Percentiles rank a stretch among this genome's conserved stretches.
These are phyloP conservation scores for Byssoonygena ceratinophila DNA, from an alignment of 2,329 filamentous ascomycete species.

Conservation along the genomic window DNA sequence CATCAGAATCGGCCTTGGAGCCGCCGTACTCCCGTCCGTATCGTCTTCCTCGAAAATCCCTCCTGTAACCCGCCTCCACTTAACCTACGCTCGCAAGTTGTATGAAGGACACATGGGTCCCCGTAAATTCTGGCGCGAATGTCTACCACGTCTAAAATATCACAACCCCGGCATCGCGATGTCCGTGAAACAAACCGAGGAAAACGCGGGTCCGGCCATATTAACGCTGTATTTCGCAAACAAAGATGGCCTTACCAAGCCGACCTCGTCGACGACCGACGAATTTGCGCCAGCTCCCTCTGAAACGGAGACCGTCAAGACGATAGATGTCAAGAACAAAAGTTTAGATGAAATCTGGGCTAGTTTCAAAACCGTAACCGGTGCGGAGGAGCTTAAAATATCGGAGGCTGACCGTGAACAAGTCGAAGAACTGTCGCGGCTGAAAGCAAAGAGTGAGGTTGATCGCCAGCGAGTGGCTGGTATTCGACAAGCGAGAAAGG, in stretches of 20 bases:
- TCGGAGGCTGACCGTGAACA: constrained; percentile 29
- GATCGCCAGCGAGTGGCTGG: constrained; percentile 31
- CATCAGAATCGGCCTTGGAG: constrained; percentile 71
- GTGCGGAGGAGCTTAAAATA: constrained; percentile 39
- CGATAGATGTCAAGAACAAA: constrained; percentile 32
- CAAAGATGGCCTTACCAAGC: constrained; percentile 19
- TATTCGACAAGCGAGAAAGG: constrained; percentile 36
- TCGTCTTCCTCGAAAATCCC: constrained; percentile 27
- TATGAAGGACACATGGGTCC: constrained; percentile 32
- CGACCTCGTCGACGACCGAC: constrained; percentile 17
- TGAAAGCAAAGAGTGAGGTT: constrained; percentile 28
- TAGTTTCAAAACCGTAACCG: constrained; percentile 34
- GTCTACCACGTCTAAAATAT: constrained; percentile 80
- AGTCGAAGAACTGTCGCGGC: constrained; percentile 28
- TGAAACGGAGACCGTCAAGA: constrained; percentile 25
- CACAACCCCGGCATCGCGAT: constrained; percentile 82
- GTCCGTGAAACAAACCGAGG: constrained; percentile 59
- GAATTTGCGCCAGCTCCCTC: constrained; percentile 27
- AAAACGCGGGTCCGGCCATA: constrained; percentile 37
- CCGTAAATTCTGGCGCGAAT: constrained; percentile 81
- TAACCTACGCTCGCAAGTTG: constrained; percentile 37
- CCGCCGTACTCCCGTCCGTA: constrained; percentile 58
- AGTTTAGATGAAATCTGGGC: constrained; percentile 36
- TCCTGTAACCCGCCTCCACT: constrained; percentile 34
- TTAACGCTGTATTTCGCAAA: constrained; percentile 37